Conservation (phyloP, 1,284 basidiomycete species). For the Boletus calvinii region DNA sequence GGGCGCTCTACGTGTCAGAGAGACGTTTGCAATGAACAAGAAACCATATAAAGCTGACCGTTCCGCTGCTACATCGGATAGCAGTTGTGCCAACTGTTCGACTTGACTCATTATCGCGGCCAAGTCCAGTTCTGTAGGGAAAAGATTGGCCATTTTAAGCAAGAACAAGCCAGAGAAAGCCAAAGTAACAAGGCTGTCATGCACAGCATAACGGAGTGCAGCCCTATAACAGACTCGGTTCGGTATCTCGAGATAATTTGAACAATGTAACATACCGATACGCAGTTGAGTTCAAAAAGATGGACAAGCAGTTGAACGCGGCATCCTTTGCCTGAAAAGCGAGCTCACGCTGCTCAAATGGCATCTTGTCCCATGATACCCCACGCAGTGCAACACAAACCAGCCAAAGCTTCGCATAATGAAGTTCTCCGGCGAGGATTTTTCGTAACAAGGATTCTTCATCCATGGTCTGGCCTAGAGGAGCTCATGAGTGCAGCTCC, state of each 20-base stretch:
- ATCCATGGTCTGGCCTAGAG: slow-evolving; percentile 71
- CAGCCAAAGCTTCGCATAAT: slow-evolving; percentile 92
- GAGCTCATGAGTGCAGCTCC: slow-evolving; percentile 8
- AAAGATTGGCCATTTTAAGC: slow-evolving; percentile 87
- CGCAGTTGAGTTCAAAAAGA: slow-evolving; percentile 74
- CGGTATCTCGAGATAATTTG: not conserved
- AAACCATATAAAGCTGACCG: slow-evolving; percentile 42
- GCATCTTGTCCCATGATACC: slow-evolving; percentile 92
- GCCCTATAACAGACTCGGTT: slow-evolving; percentile 45
- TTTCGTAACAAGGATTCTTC: slow-evolving; percentile 83
- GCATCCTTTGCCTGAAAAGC: slow-evolving; percentile 94
- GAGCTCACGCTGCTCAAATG: slow-evolving; percentile 88
- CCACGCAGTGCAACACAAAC: slow-evolving; percentile 90
- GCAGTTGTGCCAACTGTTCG: slow-evolving; percentile 78
- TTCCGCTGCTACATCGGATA: slow-evolving; percentile 87
- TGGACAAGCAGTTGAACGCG: slow-evolving; percentile 78
- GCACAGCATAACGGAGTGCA: slow-evolving; percentile 85
- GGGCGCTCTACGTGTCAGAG: slow-evolving; percentile 10
- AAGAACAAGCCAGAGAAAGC: slow-evolving; percentile 92
- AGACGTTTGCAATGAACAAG: slow-evolving; percentile 1
- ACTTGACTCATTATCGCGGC: slow-evolving; percentile 73
- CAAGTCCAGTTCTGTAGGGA: slow-evolving; percentile 79
- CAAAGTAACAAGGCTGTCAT: slow-evolving; percentile 88
- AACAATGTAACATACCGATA: slow-evolving; percentile 54
- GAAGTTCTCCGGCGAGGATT: slow-evolving; percentile 82